Percentiles rank a stretch among this genome's conserved stretches.
phyloP scores from a whole-genome alignment of 805 yeast species.

The Spathaspora girioi region DNA sequence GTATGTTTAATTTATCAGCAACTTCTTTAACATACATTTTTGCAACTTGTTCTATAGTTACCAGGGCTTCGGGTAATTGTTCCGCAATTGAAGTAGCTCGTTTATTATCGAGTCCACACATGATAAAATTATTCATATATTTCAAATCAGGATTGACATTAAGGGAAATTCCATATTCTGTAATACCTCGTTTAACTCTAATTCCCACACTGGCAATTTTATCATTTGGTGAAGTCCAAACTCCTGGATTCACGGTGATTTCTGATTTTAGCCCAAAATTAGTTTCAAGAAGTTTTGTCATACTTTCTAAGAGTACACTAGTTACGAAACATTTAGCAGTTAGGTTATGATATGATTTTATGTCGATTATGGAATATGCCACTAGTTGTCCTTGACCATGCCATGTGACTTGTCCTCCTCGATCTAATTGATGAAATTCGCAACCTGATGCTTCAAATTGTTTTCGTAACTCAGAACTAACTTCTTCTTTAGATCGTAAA shows the following conservation, averaged over 20 bases:
- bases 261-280: constrained; percentile 41
- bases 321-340: constrained; percentile 64
- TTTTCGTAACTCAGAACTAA: constrained; percentile 24
- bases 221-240: constrained; percentile 57
- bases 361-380: constrained; percentile 67
- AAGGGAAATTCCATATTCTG: constrained; percentile 86
- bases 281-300: constrained; percentile 44
- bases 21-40: constrained; percentile 33
- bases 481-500: constrained; percentile 61
- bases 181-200: constrained; percentile 76
- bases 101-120: constrained; percentile 79
- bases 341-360: constrained; percentile 51
- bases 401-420: constrained; percentile 97
- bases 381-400: constrained; percentile 97
- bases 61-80: constrained; percentile 12
- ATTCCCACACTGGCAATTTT: constrained; percentile 91
- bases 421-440: constrained; percentile 65
- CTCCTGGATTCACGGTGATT: constrained; percentile 74
- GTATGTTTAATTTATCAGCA: constrained; percentile 29
- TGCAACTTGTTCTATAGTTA: constrained; percentile 24
- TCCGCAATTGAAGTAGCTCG: constrained; percentile 32
- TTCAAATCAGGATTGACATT: constrained; percentile 73
- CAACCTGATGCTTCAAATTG: constrained; percentile 40
- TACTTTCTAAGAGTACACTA: constrained; percentile 54
- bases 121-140: constrained; percentile 65